These are phyloP conservation scores for Alternaria sp. DNA, from an alignment of 2,329 filamentous ascomycete genomes.

Conservation along the genomic window DNA sequence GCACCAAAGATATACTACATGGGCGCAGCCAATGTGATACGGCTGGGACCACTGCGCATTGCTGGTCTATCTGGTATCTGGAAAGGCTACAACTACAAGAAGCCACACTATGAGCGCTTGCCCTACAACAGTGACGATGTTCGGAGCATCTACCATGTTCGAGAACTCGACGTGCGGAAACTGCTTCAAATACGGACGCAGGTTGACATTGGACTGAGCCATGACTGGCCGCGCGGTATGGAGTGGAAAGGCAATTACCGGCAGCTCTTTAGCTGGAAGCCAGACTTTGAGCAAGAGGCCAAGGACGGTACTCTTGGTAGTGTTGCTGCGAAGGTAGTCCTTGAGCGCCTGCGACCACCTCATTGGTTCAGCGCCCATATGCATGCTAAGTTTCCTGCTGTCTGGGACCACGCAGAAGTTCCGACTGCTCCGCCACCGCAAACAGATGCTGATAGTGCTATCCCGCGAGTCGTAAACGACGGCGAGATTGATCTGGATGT, in stretches of 20 bases:
- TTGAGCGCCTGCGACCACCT: conserved; percentile 79
- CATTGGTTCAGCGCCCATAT: conserved; percentile 93
- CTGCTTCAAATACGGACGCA: conserved; percentile 83
- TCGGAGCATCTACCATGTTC: conserved; percentile 84
- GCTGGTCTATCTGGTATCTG: conserved; percentile 92
- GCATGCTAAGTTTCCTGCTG: conserved; percentile 83
- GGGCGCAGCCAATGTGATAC: conserved; percentile 87
- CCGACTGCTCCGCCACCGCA: conserved; percentile 56
- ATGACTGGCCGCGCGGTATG: conserved; percentile 90
- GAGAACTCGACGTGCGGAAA: conserved; percentile 91
- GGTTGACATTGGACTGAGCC: conserved; percentile 88
- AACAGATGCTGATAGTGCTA: conserved; percentile 15
- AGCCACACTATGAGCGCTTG: conserved; percentile 81
- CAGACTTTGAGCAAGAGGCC: conserved; percentile 77
- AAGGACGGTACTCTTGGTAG: conserved; percentile 77
- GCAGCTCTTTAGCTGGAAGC: conserved; percentile 74
- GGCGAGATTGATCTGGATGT: conserved; percentile 65
- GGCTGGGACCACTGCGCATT: conserved; percentile 83
- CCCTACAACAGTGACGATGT: conserved; percentile 81
- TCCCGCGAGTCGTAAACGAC: conserved; percentile 55
- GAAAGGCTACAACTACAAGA: conserved; percentile 88
- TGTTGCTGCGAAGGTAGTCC: conserved; percentile 76
- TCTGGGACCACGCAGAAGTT: conserved; percentile 56
- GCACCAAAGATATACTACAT: conserved; percentile 97
- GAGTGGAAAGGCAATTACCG: conserved; percentile 77